Evolutionary conservation across 805 yeast species (phyloP), one percentile per base, ranked within the genome.

Genomic region (Saturnispora galanensis): DNA sequence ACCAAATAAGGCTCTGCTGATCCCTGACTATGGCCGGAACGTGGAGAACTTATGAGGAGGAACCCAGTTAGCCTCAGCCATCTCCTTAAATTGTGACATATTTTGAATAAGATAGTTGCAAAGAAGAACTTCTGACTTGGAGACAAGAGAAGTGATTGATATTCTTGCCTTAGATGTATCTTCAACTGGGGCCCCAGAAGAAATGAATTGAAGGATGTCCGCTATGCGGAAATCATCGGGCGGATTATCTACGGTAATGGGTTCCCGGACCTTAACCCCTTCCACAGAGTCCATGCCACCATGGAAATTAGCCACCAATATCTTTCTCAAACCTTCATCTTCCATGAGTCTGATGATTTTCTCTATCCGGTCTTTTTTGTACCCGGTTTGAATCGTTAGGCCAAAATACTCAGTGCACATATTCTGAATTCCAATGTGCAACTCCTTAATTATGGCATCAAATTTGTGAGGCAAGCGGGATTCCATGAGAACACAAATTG

Each of bases 131-230:
- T 37, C 49, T 11, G 45, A 16, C 2, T 36, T 21, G 3, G 53
- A 37, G 26, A 54, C 53, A n/a, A 54, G 42, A 7, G 56, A 48
- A 7, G 51, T 51, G 33, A 54, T 54, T 5, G 56, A 52, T 29
- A 54, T 54, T 36, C 50, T 54, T 10, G 38, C 41, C 13, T 42
- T 28, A 42, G 36, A 10, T 30, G 21, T 39, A 18, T 35, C 26
- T 21, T 21, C 26, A 21, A 21, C 26, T 21, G 26, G 26, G 26
- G 26, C 8, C 26, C 26, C 26, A 8, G 26, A 21, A 21, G 26
- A 21, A 21, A 21, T 21, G 26, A 21, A 13, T 12, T 29, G 16
- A 15, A 47, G 41, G 13, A 47, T n/a, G 34, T 41, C 34, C 3
- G 15, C 13, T 26, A 32, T 35, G 10, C 29, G 11, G 10, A 42